Evolutionary conservation across 1,139 yeast genomes (phyloP).

Genomic region (Zygosaccharomyces pseudobailii): DNA sequence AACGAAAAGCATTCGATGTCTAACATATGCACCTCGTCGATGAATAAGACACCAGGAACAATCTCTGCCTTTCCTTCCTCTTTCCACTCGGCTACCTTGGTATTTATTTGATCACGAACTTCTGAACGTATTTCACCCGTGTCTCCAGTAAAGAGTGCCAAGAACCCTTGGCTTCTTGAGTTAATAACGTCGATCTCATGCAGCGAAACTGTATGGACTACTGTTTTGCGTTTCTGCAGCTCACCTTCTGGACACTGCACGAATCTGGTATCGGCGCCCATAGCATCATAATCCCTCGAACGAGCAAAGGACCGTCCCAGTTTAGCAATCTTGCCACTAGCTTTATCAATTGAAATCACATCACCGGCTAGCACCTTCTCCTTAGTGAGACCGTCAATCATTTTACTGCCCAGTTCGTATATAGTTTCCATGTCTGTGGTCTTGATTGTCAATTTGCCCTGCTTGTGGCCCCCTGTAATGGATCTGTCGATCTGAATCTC

Average conservation of each 20-base stretch:
- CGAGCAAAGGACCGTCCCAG: slow-evolving; percentile 93
- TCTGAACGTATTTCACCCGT: slow-evolving; percentile 96
- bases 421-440: slow-evolving; percentile 99
- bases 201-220: slow-evolving; percentile 90
- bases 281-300: slow-evolving; percentile 97
- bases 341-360: slow-evolving; percentile 91
- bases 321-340: slow-evolving; percentile 89
- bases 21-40: slow-evolving; percentile 98
- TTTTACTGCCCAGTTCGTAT: slow-evolving; percentile 92
- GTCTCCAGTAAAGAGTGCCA: slow-evolving; percentile 94
- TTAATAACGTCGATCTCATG: slow-evolving; percentile 98
- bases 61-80: slow-evolving; percentile 99
- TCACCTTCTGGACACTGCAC: slow-evolving; percentile 99
- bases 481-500: slow-evolving; percentile 97
- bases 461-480: slow-evolving; percentile 95
- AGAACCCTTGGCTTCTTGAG: slow-evolving; percentile 95
- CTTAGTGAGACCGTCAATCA: slow-evolving; percentile 93
- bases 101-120: slow-evolving; percentile 94
- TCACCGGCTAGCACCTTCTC: slow-evolving; percentile 98
- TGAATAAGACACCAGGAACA: slow-evolving; percentile 95
- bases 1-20: slow-evolving; percentile 96
- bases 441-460: slow-evolving; percentile 93
- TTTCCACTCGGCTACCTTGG: slow-evolving; percentile 97
- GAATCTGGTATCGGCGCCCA: slow-evolving; percentile 97
- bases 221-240: slow-evolving; percentile 89